A percentile compares a stretch with the other conserved stretches of the same genome.
phyloP scores from a whole-genome alignment of 2,329 filamentous ascomycete species.

The Fusarium graminum region DNA sequence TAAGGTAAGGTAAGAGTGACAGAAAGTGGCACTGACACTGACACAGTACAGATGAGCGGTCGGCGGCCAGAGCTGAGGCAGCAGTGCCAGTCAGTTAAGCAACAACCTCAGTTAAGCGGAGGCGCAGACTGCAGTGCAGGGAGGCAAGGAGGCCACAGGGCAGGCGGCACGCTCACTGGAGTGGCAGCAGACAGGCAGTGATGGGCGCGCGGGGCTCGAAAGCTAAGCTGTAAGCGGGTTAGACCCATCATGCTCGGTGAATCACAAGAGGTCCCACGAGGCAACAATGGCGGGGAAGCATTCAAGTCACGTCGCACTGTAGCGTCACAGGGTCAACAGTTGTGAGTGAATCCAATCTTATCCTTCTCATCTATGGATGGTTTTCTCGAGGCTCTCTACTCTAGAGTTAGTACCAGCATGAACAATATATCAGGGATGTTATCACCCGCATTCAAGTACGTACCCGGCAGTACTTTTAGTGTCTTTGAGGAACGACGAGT shows the following conservation, averaged over 20 bases:
- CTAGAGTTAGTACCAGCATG: too few relatives aligned
- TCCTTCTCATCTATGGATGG: background rate
- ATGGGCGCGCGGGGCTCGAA: constrained; percentile 46
- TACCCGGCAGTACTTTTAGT: constrained; percentile 6
- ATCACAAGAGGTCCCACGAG: constrained; percentile 49
- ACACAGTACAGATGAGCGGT: constrained; percentile 49
- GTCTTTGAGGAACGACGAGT: constrained; percentile 11
- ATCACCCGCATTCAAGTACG: constrained; percentile 5
- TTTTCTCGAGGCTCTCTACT: background rate
- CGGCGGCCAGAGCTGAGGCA: constrained; percentile 38
- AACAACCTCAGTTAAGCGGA: constrained; percentile 29
- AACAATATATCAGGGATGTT: background rate
- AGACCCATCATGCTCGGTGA: constrained; percentile 36
- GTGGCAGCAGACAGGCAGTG: constrained; percentile 44
- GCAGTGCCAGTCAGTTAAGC: constrained; percentile 11
- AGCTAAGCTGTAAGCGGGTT: constrained; percentile 37
- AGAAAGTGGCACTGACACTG: constrained; percentile 44
- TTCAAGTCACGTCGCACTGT: constrained; percentile 46
- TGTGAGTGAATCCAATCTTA: constrained; percentile 23
- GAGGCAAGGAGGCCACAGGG: constrained; percentile 38
- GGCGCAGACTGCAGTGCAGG: constrained; percentile 18
- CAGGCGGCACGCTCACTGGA: constrained; percentile 35
- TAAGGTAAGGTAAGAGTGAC: constrained; percentile 29
- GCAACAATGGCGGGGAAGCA: constrained; percentile 47
- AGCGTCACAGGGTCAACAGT: constrained; percentile 40